These are phyloP conservation scores for Choanephora cucurbitarum DNA, from an alignment of 371 early-diverging fungal species.

Conservation along the genomic window DNA sequence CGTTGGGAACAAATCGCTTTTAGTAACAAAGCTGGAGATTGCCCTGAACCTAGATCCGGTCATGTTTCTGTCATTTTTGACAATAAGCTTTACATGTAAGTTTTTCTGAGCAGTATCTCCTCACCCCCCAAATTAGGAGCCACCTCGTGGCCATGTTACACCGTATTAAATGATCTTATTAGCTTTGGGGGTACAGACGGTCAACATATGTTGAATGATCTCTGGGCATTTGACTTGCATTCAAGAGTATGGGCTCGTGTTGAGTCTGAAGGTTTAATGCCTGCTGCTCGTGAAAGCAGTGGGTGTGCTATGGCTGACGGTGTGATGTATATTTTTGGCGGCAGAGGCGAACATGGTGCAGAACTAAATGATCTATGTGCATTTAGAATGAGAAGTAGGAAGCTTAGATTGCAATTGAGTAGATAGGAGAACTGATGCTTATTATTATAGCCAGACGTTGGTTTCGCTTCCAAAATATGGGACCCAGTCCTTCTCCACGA, in stretches of 20 bases:
- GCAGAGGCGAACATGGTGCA: conserved; percentile 60
- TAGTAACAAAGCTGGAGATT: conserved; percentile 33
- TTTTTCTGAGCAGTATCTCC: background rate
- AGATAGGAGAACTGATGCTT: background rate
- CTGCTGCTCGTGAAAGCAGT: conserved; percentile 69
- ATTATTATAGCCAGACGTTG: conserved; percentile 41
- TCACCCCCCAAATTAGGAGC: conserved; percentile 13
- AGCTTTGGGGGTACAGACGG: conserved; percentile 80
- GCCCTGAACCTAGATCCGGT: conserved; percentile 60
- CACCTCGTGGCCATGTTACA: conserved; percentile 25
- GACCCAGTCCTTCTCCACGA: conserved; percentile 68
- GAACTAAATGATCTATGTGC: conserved; percentile 73
- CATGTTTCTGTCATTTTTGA: conserved; percentile 61
- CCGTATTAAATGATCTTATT: conserved; percentile 13
- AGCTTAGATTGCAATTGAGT: background rate
- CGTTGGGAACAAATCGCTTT: conserved; percentile 58
- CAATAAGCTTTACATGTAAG: conserved; percentile 66
- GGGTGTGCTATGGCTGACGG: conserved; percentile 71
- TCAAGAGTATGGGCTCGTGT: conserved; percentile 61
- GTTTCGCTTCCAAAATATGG: conserved; percentile 76
- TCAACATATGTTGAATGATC: conserved; percentile 68
- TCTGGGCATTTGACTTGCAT: conserved; percentile 72
- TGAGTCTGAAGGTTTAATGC: conserved; percentile 64
- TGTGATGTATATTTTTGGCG: conserved; percentile 78
- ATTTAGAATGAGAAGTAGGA: conserved; percentile 66